A percentile compares a stretch with the other conserved stretches of the same genome.
Conservation (phyloP, 805 yeast species). For the Nakazawaea molendinolei region DNA sequence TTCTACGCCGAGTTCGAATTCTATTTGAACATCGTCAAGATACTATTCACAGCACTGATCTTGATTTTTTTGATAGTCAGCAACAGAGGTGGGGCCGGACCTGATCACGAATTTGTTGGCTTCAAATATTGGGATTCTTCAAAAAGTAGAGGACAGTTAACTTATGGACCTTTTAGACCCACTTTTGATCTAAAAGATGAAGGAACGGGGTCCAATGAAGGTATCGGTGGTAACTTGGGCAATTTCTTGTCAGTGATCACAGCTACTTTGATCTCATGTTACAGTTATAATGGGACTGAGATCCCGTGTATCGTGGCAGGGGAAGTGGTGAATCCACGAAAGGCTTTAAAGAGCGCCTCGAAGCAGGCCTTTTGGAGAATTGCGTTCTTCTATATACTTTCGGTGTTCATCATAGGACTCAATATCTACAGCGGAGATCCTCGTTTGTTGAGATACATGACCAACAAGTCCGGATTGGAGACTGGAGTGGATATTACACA, state of each 20-base stretch:
- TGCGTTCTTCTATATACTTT: slow-evolving; percentile 54
- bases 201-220: slow-evolving; percentile 46
- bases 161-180: slow-evolving; percentile 71
- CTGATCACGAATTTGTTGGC: slow-evolving; percentile 44
- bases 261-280: slow-evolving; percentile 59
- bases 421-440: slow-evolving; percentile 78
- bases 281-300: slow-evolving; percentile 78
- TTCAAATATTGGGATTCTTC: slow-evolving; percentile 61
- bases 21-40: slow-evolving; percentile 49
- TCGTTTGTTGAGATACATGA: slow-evolving; percentile 49
- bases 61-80: slow-evolving; percentile 60
- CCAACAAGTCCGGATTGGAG: slow-evolving; percentile 20
- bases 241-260: slow-evolving; percentile 53
- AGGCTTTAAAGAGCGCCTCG: slow-evolving; percentile 71
- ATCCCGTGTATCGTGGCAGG: slow-evolving; percentile 80
- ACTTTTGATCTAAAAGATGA: slow-evolving; percentile 58
- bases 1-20: slow-evolving; percentile 73
- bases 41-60: slow-evolving; percentile 43
- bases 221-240: slow-evolving; percentile 58
- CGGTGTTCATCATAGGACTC: slow-evolving; percentile 63
- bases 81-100: slow-evolving; percentile 50
- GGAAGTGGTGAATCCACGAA: slow-evolving; percentile 78
- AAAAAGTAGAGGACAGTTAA: slow-evolving; percentile 39
- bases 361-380: slow-evolving; percentile 69
- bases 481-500: slow-evolving; percentile 16